Base-by-base conservation (phyloP, 176 grass and related monocot species). In the Cenchrus purpureus region DNA sequence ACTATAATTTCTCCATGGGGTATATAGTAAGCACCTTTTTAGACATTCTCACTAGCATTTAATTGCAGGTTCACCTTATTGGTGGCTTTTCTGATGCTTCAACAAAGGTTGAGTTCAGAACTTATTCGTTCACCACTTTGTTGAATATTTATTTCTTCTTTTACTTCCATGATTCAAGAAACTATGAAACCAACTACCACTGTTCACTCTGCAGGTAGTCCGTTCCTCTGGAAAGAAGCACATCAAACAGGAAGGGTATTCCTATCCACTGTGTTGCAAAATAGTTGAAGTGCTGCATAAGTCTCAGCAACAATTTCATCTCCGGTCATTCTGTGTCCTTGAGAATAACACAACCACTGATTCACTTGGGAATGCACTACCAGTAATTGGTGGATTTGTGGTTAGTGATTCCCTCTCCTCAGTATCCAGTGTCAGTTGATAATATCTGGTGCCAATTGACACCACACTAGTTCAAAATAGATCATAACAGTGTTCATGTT, bases 41-140 rank as follows among this genome's bases (percentile, higher is more conserved):
- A 72, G 40, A 42, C 53, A 29, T 80, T 79, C 86, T 90, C 78
- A 86, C 52, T 48, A 76, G 52, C 20, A 58, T 83, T 87, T 77
- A 10, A 71, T 52, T 92, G 84, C 90, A 99, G 97, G 88, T 99
- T 81, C 88, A 94, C 71, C 65, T 96, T 15, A 83, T 96, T 53
- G 97, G 97, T 85, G 87, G 86, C 53, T 99, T 96, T 51, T 76
- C 92, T 83, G 97, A 99, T 78, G 68, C 70, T 73, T 91, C 91
- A 56, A 89, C 78, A 79, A 88, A 92, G 80, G 97, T 99, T 77
- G 55, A 53, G 77, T 76, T 85, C 51, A 48, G 14, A 43, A 58
- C 12, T 64, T 79, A 49, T 65, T 74, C 79, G 32, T 71, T 59
- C n/a, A 31, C 16, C 52, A 71, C 31, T 71, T 43, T 19, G 64